Evolutionary conservation across 495 filamentous ascomycete species (phyloP), one percentile per base, ranked within the genome.

Genomic region (Xylaria cubensis): DNA sequence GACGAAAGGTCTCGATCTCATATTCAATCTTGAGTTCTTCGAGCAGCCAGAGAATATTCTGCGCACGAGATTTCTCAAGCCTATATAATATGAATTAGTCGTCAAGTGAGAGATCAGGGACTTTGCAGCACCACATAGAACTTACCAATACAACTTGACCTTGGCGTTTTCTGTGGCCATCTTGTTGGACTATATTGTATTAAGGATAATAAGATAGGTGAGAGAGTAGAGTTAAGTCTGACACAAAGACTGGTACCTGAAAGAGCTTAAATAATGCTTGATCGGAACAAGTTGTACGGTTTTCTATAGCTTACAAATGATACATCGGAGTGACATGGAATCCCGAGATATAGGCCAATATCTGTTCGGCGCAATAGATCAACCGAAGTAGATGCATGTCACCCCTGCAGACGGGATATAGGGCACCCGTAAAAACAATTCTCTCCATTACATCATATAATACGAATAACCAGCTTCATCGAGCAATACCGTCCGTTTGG

Each of bases 21-120:
- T 95, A 97, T 61, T 90, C 82, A 36, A 97, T 66, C n/a, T 88
- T 83, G 66, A 96, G 89, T 74, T 96, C 94, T 80, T 96, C 92
- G 64, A 97, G 88, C 51, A 98, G 89, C 94, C 93, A 97, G 55
- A 95, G 85, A 73, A 97, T 92, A 59, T 94, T 90, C 72, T 97
- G 93, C 64, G 92, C 88, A 69, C 95, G 93, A 51, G 92, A 94
- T 69, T 89, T 80, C 67, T 93, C 86, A 65, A 94, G 90, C 92
- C 92, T 93, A 39, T 93, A 39, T 5, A 39, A 21, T 26, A 6
- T 19, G 32, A 69, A 61, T 79, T 32, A 80, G 61, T 26, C 19
- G 64, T 50, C 36, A 15, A 59, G 7, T 12, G 69, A 15, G 5
- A 64, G 24, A 65, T n/a, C 13, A 12, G 44, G 21, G 46, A 9